A percentile compares a stretch with the other conserved stretches of the same genome.
These are phyloP conservation scores for Flagelloscypha sp. DNA, from an alignment of 768 basidiomycete species.

Conservation along the genomic window DNA sequence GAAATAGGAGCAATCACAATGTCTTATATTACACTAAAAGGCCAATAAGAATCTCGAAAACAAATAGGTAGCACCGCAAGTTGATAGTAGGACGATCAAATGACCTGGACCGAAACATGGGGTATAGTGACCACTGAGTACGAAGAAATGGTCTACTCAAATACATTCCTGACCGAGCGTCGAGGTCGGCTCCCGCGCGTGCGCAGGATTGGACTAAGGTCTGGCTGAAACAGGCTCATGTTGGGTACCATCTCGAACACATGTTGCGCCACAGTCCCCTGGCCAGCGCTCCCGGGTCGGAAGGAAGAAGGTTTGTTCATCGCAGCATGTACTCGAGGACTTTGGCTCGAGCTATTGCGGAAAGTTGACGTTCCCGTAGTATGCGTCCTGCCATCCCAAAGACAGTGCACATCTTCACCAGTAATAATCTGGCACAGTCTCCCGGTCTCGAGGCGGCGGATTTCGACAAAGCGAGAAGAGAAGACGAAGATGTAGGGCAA, in stretches of 20 bases:
- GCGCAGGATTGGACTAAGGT: too few species aligned
- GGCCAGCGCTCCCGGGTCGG: constrained; percentile 22
- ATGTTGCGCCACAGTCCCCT: constrained; percentile 35
- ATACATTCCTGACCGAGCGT: too few species aligned
- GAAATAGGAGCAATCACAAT: too few species aligned
- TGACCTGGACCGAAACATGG: too few species aligned
- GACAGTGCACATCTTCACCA: constrained; percentile 51
- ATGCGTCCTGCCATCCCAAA: constrained; percentile 54
- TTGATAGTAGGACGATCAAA: too few species aligned
- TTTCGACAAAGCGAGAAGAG: constrained; percentile 60
- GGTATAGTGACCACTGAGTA: too few species aligned
- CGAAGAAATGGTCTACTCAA: too few species aligned
- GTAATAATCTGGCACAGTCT: constrained; percentile 51
- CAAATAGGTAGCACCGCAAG: too few species aligned
- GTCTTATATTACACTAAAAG: too few species aligned
- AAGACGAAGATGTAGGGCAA: constrained; percentile 61
- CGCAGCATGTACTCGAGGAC: constrained; percentile 53
- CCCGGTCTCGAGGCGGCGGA: constrained; percentile 51
- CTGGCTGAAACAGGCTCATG: too few species aligned
- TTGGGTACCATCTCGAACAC: constrained; percentile 49
- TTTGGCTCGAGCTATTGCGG: constrained; percentile 25
- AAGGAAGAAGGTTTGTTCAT: constrained; percentile 37
- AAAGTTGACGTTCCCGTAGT: constrained; percentile 17
- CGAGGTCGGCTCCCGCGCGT: too few species aligned
- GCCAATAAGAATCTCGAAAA: too few species aligned